Base-by-base conservation (phyloP, 2,329 filamentous ascomycete species). In the Diaporthe australafricana region DNA sequence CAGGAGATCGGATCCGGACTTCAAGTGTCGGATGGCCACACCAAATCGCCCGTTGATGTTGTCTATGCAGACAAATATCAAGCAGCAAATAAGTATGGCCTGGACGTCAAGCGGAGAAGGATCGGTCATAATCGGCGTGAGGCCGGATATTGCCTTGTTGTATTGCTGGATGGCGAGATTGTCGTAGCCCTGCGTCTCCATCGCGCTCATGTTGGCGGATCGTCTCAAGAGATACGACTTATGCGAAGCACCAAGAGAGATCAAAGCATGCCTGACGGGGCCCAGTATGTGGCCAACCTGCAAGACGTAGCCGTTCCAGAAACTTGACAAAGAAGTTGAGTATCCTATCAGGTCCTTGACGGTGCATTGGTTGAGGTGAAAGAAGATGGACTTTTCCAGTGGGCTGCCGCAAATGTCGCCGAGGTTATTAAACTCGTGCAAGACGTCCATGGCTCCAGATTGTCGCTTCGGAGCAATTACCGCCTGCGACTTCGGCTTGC, bases 1-100 rank as follows among this genome's bases (percentile, higher is more conserved):
- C 27, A 62, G 57, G 20, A 62, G 40, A 17, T 62, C 38, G 17
- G 40, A 17, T 20, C 57, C 57, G 20, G 57, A 38, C 9, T 40
- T 22, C 17, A 62, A 25, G 22, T 62, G 57, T 47, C 25, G 42
- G 16, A 62, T 30, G 17, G 57, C 57, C 25, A 62, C 40, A 17
- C 0, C 17, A 14, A 30, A 25, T 5, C 57, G 57, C 38, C 40
- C 40, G 14, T 45, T 62, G 17, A 62, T 3, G 2, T 62, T 62
- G 17, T 62, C 57, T 62, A 62, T 62, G 25, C 57, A 62, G 57
- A 45, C 40, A 62, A 62, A 62, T 9, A 62, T 47, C 25, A 62
- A 22, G 25, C 57, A 62, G 57, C 57, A 62, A 17, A 62, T 47
- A 17, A 62, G 57, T 11, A 62, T 62, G 1, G 40, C 40, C 20